Percentiles rank a stretch among this genome's conserved stretches.
Evolutionary conservation across 164 flowering plant species (phyloP).

Genomic region (Malania oleifera): DNA sequence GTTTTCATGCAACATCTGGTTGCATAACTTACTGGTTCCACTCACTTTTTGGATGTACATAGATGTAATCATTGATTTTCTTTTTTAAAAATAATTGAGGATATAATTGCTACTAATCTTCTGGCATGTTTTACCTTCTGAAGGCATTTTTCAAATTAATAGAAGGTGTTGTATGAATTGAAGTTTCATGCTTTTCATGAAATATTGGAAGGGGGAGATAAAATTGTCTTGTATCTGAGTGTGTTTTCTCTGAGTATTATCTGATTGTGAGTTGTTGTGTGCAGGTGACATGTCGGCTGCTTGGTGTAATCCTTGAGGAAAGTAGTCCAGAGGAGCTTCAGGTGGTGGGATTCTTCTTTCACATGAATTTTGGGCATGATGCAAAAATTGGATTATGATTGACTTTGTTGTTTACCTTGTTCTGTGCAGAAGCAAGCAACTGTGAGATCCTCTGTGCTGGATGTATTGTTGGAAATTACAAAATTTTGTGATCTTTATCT

Average conservation of each 20-base stretch:
- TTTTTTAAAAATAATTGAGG: too few relatives aligned
- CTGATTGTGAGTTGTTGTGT: background rate
- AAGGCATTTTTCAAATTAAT: background rate
- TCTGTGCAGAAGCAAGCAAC: slow-evolving; percentile 69
- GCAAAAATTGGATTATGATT: slow-evolving; percentile 3
- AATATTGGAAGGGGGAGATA: too few relatives aligned
- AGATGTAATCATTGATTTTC: background rate
- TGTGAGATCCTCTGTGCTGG: slow-evolving; percentile 79
- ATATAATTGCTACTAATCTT: too few relatives aligned
- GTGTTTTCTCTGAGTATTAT: background rate
- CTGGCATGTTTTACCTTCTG: background rate
- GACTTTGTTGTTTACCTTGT: slow-evolving; percentile 9
- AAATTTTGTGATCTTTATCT: slow-evolving; percentile 91
- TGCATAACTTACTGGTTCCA: background rate
- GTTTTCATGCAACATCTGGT: too few relatives aligned
- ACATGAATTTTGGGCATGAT: background rate
- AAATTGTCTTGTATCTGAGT: too few relatives aligned
- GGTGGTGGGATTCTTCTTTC: slow-evolving; percentile 27
- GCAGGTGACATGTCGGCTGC: slow-evolving; percentile 86
- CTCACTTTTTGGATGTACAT: background rate
- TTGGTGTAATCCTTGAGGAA: slow-evolving; percentile 92
- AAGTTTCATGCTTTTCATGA: background rate
- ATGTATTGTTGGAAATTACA: slow-evolving; percentile 84
- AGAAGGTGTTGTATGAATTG: background rate
- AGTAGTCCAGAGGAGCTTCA: slow-evolving; percentile 84